Evolutionary conservation across 345 rosid species (phyloP).

Genomic region (Orychophragmus violaceus): DNA sequence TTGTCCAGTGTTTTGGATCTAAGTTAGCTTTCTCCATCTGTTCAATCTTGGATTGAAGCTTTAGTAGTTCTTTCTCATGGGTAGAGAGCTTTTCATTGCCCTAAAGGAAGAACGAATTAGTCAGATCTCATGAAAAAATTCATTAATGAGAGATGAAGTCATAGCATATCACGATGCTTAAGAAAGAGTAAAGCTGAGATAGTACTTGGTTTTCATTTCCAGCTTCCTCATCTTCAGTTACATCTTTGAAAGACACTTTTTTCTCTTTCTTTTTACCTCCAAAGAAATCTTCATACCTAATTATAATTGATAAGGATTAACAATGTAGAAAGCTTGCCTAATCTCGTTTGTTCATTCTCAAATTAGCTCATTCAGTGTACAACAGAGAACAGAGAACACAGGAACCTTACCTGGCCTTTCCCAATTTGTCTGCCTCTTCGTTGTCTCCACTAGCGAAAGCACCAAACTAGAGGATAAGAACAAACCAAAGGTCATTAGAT

Average conservation of each 20-base stretch:
- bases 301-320: background rate
- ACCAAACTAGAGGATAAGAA: constrained; percentile 42
- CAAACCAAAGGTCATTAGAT: background rate
- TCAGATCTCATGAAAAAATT: background rate
- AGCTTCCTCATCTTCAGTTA: constrained; percentile 41
- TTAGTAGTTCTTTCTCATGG: constrained; percentile 64
- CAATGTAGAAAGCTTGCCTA: background rate
- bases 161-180: background rate
- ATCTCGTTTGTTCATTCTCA: background rate
- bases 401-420: constrained; percentile 38
- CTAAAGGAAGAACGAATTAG: constrained; percentile 30
- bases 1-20: constrained; percentile 90
- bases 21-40: constrained; percentile 82
- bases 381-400: constrained; percentile 7
- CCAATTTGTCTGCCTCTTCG: constrained; percentile 36
- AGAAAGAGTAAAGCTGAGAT: background rate
- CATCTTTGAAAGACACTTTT: constrained; percentile 32
- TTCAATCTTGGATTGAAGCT: constrained; percentile 56
- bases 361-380: background rate
- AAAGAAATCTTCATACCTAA: constrained; percentile 81
- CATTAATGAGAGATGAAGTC: background rate
- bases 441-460: constrained; percentile 38
- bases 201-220: constrained; percentile 40
- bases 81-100: constrained; percentile 54
- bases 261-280: constrained; percentile 42